phyloP scores from a whole-genome alignment of 305 asterid species.

The Rubia tinctorum region DNA sequence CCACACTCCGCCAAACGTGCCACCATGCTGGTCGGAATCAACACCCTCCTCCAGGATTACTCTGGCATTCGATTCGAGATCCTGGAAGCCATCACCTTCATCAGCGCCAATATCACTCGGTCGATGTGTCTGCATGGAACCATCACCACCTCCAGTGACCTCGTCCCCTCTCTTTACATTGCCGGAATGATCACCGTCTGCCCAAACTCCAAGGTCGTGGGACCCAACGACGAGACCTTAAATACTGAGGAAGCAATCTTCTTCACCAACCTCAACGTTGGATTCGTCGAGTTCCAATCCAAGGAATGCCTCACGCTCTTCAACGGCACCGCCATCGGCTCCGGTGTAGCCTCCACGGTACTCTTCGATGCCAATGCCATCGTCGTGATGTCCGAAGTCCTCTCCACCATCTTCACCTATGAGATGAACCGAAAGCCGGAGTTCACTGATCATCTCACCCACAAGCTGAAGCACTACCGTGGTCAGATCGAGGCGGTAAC shows the following conservation, averaged over 20 bases:
- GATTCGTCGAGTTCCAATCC: too few species aligned
- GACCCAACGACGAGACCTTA: slow-evolving; percentile 51
- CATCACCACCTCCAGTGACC: slow-evolving; percentile 78
- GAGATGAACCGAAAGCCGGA: too few species aligned
- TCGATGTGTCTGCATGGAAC: slow-evolving; percentile 84
- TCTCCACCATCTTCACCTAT: too few species aligned
- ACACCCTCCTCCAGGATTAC: slow-evolving; percentile 82
- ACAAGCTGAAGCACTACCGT: too few species aligned
- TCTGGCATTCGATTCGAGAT: slow-evolving; percentile 85
- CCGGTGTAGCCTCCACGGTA: too few species aligned
- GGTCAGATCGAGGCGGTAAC: too few species aligned
- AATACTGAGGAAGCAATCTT: slow-evolving; percentile 57
- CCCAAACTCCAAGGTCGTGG: slow-evolving; percentile 66
- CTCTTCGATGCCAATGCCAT: too few species aligned
- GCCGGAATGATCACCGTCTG: slow-evolving; percentile 83
- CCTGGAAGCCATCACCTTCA: slow-evolving; percentile 70
- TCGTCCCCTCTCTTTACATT: slow-evolving; percentile 82
- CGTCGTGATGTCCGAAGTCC: too few species aligned
- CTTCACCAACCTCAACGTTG: slow-evolving; percentile 43
- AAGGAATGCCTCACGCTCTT: too few species aligned
- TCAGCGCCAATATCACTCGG: slow-evolving; percentile 71
- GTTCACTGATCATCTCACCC: too few species aligned
- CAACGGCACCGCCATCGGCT: too few species aligned
- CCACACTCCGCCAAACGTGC: slow-evolving; percentile 80
- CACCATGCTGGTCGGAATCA: slow-evolving; percentile 86